phyloP scores from a whole-genome alignment of 768 basidiomycete species.

The Cytidiella melzeri region DNA sequence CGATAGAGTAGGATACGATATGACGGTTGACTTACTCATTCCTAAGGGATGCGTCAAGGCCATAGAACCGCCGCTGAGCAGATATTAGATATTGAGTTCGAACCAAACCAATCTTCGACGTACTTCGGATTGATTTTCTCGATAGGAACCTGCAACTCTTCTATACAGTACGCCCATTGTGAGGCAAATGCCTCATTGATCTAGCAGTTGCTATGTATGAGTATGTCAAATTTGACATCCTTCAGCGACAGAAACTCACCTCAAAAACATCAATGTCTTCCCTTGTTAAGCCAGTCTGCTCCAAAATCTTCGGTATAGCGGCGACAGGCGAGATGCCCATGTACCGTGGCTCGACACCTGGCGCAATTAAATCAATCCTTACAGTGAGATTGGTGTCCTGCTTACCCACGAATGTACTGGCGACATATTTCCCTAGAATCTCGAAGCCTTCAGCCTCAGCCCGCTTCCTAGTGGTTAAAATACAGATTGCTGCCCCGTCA shows the following conservation, averaged over 20 bases:
- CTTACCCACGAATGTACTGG: constrained; percentile 70
- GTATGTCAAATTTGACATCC: not conserved
- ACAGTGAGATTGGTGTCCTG: not conserved
- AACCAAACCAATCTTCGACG: constrained; percentile 21
- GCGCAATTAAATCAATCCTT: too few relatives aligned
- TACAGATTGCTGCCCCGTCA: constrained; percentile 84
- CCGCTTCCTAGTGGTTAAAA: constrained; percentile 73
- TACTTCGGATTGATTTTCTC: constrained; percentile 85
- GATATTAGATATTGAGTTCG: not conserved
- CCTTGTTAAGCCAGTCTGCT: constrained; percentile 53
- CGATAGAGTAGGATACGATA: not conserved
- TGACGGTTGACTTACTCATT: constrained; percentile 75
- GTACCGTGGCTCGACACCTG: constrained; percentile 69
- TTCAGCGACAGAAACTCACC: constrained; percentile 42
- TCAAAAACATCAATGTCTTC: constrained; percentile 76
- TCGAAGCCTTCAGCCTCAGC: constrained; percentile 75
- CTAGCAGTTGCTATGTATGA: constrained; percentile 31
- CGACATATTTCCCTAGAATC: constrained; percentile 80
- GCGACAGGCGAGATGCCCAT: constrained; percentile 75
- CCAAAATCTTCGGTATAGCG: constrained; percentile 66
- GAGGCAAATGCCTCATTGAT: constrained; percentile 92
- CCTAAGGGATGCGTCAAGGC: constrained; percentile 78
- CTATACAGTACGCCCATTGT: constrained; percentile 89
- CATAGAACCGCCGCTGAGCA: constrained; percentile 75
- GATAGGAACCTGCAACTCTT: constrained; percentile 68